phyloP scores from a whole-genome alignment of 202 grass and related monocot genomes.

The Schoenoplectus triqueter region DNA sequence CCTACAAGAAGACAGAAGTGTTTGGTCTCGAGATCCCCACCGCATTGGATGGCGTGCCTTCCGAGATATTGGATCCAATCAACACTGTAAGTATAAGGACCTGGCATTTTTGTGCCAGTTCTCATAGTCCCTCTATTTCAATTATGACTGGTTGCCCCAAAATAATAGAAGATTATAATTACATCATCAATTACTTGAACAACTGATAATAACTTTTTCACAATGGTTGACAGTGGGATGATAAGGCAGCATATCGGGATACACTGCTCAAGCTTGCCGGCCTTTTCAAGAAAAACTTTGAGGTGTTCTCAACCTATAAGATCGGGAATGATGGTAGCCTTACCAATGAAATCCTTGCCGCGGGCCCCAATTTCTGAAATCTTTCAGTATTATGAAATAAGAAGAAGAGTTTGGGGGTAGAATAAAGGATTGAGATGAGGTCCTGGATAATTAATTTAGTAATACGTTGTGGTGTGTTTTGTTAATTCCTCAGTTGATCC shows the following conservation, averaged over 20 bases:
- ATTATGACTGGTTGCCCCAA: neutral
- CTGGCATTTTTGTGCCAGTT: neutral
- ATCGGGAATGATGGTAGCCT: conserved; percentile 72
- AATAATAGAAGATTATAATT: neutral
- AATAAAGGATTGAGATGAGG: conserved; percentile 53
- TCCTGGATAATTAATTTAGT: neutral
- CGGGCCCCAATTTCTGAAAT: conserved; percentile 85
- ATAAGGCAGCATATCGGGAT: conserved; percentile 78
- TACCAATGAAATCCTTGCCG: conserved; percentile 90
- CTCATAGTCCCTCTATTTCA: neutral
- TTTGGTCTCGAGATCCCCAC: conserved; percentile 99
- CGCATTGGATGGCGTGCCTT: conserved; percentile 67
- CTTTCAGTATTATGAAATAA: conserved; percentile 27
- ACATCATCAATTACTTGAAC: conserved; percentile 10
- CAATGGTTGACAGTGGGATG: conserved; percentile 58
- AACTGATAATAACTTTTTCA: conserved; percentile 7
- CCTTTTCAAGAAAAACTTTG: conserved; percentile 97
- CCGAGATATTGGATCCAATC: conserved; percentile 91
- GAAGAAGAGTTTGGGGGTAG: conserved; percentile 33
- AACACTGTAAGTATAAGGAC: conserved; percentile 71
- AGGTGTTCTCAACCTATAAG: conserved; percentile 91
- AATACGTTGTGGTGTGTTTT: conserved; percentile 7
- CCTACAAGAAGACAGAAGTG: conserved; percentile 84
- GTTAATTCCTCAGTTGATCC: conserved; percentile 12
- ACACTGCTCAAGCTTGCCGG: conserved; percentile 85